A percentile compares a stretch with the other conserved stretches of the same genome.
Evolutionary conservation across 176 grass and related monocot species (phyloP).

Genomic region (Areca catechu): DNA sequence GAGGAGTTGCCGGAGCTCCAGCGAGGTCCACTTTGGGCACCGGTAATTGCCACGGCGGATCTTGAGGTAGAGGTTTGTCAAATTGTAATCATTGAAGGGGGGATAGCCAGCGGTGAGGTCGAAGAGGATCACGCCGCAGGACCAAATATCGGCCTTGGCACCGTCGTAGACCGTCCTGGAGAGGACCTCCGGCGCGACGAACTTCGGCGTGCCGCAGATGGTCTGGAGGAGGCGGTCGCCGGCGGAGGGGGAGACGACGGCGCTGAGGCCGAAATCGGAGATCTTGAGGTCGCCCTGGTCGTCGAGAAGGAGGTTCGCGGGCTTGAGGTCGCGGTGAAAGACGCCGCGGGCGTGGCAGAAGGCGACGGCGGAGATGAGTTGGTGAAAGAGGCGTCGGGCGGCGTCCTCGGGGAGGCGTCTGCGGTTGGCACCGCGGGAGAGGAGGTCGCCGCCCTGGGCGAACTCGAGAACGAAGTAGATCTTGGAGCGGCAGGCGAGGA

Average conservation of each 20-base stretch:
- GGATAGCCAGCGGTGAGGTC: conserved; percentile 28
- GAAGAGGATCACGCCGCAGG: conserved; percentile 42
- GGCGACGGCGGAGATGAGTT: conserved; percentile 17
- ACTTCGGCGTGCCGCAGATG: conserved; percentile 31
- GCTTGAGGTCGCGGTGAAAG: conserved; percentile 95
- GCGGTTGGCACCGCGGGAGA: background rate
- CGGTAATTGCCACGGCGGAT: conserved; percentile 25
- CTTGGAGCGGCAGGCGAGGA: conserved; percentile 8
- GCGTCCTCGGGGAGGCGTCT: conserved; percentile 1
- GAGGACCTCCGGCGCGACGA: conserved; percentile 33
- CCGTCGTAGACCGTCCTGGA: conserved; percentile 21
- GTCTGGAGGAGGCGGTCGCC: conserved; percentile 14
- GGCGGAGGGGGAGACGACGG: background rate
- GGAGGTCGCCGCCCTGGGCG: conserved; percentile 10
- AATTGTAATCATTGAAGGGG: conserved; percentile 33
- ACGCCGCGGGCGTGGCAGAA: conserved; percentile 24
- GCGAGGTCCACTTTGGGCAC: conserved; percentile 23
- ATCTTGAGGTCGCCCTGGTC: conserved; percentile 46
- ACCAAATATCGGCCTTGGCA: conserved; percentile 34
- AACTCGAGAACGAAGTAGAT: conserved; percentile 13
- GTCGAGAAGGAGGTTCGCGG: conserved; percentile 75
- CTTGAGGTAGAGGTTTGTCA: conserved; percentile 26
- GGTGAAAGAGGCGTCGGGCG: conserved; percentile 3
- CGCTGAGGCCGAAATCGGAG: conserved; percentile 8
- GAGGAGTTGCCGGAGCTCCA: conserved; percentile 18